Conservation (phyloP, 2,329 filamentous ascomycete species). For the Didymella segeticola region DNA sequence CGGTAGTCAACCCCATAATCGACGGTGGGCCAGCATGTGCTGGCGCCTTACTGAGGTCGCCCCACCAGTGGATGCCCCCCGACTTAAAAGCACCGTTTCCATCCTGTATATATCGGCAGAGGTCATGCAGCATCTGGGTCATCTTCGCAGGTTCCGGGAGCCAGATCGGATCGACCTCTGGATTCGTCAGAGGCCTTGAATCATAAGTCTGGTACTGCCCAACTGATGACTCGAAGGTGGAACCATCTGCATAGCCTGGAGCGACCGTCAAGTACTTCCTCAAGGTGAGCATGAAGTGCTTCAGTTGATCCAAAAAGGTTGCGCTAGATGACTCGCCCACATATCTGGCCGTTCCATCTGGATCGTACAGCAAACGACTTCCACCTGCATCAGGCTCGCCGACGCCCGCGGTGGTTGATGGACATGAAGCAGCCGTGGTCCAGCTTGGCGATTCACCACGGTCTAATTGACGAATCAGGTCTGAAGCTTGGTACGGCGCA, state of each 20-base stretch:
- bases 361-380: conserved; percentile 30
- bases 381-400: conserved; percentile 19
- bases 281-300: conserved; percentile 35
- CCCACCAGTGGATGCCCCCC: conserved; percentile 38
- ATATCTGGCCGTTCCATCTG: conserved; percentile 25
- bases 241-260: conserved; percentile 26
- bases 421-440: conserved; percentile 15
- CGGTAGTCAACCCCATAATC: conserved; percentile 24
- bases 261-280: conserved; percentile 23
- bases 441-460: conserved; percentile 14
- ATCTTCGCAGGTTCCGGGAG: conserved; percentile 30
- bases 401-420: conserved; percentile 13
- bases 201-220: conserved; percentile 39
- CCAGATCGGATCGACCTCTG: conserved; percentile 35
- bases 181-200: conserved; percentile 34
- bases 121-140: conserved; percentile 28
- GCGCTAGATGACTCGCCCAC: conserved; percentile 37
- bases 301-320: conserved; percentile 35
- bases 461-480: conserved; percentile 21
- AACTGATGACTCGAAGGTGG: conserved; percentile 28
- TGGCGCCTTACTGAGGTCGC: conserved; percentile 27
- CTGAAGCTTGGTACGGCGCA: conserved; percentile 24
- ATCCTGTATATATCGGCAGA: conserved; percentile 34
- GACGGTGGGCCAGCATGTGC: conserved; percentile 18
- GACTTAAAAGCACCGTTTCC: conserved; percentile 30